Base-by-base conservation (phyloP, 805 yeast genomes). In the Metschnikowia arizonensis region DNA sequence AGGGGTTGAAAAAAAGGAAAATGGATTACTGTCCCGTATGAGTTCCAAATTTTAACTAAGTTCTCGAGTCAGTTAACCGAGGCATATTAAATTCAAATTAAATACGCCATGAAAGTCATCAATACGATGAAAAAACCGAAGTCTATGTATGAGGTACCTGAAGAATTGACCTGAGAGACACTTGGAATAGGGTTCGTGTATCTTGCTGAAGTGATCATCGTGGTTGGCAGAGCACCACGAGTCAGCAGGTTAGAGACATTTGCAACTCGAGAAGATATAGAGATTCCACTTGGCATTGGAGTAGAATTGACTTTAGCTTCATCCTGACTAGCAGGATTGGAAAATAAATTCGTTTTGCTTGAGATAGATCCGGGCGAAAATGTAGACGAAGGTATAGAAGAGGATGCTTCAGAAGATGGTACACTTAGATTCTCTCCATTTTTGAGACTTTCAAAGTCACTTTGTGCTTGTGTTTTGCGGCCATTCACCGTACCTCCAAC, bases 401-500 rank as follows among this genome's bases (percentile, higher is more conserved):
- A 40, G 21, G 37, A 24, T 15, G 26, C 31, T 6, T 37, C 33
- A 5, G 40, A 34, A 32, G 29, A 34, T 17, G 49, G 17, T 26
- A 12, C 14, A 8, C 18, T 23, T 18, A 42, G 37, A 9, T 26
- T 34, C 2, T 21, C 28, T 17, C 50, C 50, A 6, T 29, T 33
- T 19, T 14, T 26, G 21, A 49, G 48, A 8, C 31, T 10, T 18
- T 25, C 40, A 40, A 46, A 49, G 5, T 47, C 43, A 14, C 39
- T 40, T 18, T 46, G 29, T 7, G 50, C 52, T 28, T 46, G 42
- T 15, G 29, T 25, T 32, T 38, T 29, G 42, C 60, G 57, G 12
- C 60, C 61, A 33, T 52, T 50, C 5, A 58, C 48, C 18, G 46
- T 25, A 4, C 80, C 79, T n/a, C 57, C 65, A 8, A 58, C 54